Conservation (phyloP, 2,329 filamentous ascomycete species). For the Geoglossum cookeanum region DNA sequence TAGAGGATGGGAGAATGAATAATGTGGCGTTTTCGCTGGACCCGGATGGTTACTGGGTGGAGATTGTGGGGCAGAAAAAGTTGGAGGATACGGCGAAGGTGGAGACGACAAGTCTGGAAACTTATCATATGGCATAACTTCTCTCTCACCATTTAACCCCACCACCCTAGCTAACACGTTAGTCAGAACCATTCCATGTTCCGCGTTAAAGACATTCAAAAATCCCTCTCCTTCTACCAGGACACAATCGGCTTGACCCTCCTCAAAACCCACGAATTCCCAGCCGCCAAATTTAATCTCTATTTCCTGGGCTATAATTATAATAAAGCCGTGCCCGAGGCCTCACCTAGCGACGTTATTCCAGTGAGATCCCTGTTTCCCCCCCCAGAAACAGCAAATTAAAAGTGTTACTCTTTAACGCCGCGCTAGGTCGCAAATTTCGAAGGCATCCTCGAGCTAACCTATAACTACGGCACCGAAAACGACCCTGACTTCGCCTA, state of each 20-base stretch:
- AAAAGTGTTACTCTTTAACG: no score
- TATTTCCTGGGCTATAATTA: conserved; percentile 78
- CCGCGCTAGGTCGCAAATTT: conserved; percentile 28
- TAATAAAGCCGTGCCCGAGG: conserved; percentile 32
- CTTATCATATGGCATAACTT: conserved; percentile 46
- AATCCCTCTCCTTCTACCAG: conserved; percentile 27
- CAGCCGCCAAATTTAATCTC: conserved; percentile 59
- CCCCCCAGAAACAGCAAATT: neutral
- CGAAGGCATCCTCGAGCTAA: conserved; percentile 79
- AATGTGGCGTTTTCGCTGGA: conserved; percentile 82
- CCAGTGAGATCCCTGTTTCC: conserved; percentile 21
- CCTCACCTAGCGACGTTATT: conserved; percentile 34
- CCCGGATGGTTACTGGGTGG: conserved; percentile 75
- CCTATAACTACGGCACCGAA: conserved; percentile 69
- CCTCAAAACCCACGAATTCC: conserved; percentile 51
- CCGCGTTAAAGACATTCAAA: conserved; percentile 52
- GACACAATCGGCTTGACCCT: conserved; percentile 79
- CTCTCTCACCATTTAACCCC: neutral
- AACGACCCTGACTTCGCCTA: conserved; percentile 68
- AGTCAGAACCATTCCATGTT: conserved; percentile 77
- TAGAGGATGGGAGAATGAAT: conserved; percentile 72
- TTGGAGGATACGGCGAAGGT: conserved; percentile 54
- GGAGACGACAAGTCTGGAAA: conserved; percentile 50
- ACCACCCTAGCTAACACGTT: conserved; percentile 4
- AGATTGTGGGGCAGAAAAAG: conserved; percentile 55